Percentiles rank a stretch among this genome's conserved stretches.
These are phyloP conservation scores for Mortierella sp. DNA, from an alignment of 371 early-diverging fungal species.

Conservation along the genomic window DNA sequence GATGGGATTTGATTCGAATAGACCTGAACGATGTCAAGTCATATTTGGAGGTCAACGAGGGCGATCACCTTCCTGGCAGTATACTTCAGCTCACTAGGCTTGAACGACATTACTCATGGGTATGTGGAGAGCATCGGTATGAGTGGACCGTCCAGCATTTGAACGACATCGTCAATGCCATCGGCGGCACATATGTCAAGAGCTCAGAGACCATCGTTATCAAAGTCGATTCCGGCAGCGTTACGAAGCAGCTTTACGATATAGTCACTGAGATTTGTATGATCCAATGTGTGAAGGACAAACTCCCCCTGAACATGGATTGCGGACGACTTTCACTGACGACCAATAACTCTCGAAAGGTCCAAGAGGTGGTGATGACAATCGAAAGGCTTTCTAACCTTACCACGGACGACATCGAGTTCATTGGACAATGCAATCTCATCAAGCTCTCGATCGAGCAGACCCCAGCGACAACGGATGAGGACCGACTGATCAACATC, in stretches of 20 bases:
- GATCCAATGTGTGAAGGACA: not conserved
- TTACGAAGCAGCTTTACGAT: slow-evolving; percentile 1
- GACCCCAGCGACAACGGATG: not conserved
- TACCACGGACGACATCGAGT: not conserved
- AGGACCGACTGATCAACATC: not conserved
- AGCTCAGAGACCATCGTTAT: not conserved
- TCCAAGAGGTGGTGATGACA: too few relatives aligned
- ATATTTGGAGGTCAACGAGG: slow-evolving; percentile 3
- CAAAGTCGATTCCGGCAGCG: not conserved
- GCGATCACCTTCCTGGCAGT: slow-evolving; percentile 5
- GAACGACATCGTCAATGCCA: not conserved
- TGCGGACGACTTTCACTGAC: too few relatives aligned
- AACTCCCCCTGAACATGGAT: too few relatives aligned
- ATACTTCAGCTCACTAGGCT: not conserved
- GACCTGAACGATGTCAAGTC: slow-evolving; percentile 7
- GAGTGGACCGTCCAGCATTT: not conserved
- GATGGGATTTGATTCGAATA: not conserved
- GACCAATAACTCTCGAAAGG: too few relatives aligned
- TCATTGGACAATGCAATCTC: not conserved
- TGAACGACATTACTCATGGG: not conserved
- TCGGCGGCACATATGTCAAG: slow-evolving; percentile 1
- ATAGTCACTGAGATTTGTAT: not conserved
- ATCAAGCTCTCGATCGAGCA: not conserved
- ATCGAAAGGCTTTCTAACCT: too few relatives aligned
- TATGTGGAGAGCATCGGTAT: not conserved